Evolutionary conservation across 163 green algal genomes (phyloP).

Genomic region (Dunaliella salina): DNA sequence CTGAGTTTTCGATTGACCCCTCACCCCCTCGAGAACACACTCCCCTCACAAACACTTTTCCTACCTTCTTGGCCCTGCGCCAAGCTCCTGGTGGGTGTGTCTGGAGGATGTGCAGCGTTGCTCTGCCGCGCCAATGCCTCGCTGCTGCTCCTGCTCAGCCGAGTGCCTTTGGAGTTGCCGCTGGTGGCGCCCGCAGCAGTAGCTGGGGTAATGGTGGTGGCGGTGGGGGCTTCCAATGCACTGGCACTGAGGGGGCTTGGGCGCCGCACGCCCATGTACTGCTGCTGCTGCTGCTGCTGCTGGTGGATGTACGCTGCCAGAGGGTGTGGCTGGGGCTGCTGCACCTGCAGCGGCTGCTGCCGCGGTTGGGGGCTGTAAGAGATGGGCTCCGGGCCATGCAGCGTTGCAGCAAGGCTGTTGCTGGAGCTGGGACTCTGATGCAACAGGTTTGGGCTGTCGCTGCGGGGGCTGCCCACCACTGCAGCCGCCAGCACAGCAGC

Average conservation of each 20-base stretch:
- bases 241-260: not conserved
- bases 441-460: not conserved
- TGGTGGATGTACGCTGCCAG: not conserved
- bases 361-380: no score
- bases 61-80: no score
- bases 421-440: not conserved
- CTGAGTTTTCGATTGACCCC: no score
- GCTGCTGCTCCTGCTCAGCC: not conserved
- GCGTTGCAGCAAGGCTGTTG: not conserved
- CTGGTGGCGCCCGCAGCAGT: not conserved
- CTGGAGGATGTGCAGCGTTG: no score
- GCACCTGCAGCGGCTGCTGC: no score
- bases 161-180: no score
- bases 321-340: not conserved
- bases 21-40: no score
- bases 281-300: not conserved
- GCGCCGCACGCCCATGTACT: not conserved
- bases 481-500: slow-evolving; percentile 6
- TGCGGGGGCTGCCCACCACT: not conserved
- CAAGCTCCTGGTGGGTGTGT: no score
- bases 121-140: no score
- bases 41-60: no score
- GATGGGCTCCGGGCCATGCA: not conserved
- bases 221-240: not conserved
- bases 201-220: not conserved